Conservation (phyloP, 495 filamentous ascomycete genomes). For the Penicillium robsamsonii region DNA sequence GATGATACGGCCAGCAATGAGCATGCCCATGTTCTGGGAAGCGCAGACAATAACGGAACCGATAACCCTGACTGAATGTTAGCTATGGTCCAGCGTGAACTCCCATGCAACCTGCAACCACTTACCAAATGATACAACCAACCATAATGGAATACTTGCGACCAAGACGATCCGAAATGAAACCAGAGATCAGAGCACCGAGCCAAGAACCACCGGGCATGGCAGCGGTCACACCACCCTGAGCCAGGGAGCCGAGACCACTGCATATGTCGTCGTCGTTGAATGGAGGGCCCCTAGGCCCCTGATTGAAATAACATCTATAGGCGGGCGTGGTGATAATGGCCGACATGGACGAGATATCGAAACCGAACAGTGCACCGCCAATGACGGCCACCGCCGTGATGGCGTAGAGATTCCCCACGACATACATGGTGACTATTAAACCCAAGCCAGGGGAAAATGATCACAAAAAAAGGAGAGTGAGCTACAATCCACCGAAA, state of each 20-base stretch:
- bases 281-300: conserved; percentile 31
- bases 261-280: conserved; percentile 39
- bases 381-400: conserved; percentile 74
- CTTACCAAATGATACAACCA: conserved; percentile 62
- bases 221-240: conserved; percentile 64
- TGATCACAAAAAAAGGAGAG: background rate
- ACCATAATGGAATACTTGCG: conserved; percentile 67
- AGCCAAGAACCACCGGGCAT: conserved; percentile 78
- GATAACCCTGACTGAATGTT: conserved; percentile 41
- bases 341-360: conserved; percentile 78
- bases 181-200: conserved; percentile 66
- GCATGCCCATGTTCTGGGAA: conserved; percentile 71
- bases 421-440: conserved; percentile 38
- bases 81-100: background rate
- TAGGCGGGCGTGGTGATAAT: conserved; percentile 47
- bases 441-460: conserved; percentile 10
- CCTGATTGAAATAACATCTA: conserved; percentile 64
- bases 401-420: conserved; percentile 70
- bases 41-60: conserved; percentile 71
- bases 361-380: conserved; percentile 80
- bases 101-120: background rate
- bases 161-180: conserved; percentile 64
- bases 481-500: background rate
- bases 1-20: conserved; percentile 72
- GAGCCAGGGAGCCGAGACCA: conserved; percentile 47